Evolutionary conservation across 2,329 filamentous ascomycete species (phyloP).

Genomic region (Diaporthe sp.): DNA sequence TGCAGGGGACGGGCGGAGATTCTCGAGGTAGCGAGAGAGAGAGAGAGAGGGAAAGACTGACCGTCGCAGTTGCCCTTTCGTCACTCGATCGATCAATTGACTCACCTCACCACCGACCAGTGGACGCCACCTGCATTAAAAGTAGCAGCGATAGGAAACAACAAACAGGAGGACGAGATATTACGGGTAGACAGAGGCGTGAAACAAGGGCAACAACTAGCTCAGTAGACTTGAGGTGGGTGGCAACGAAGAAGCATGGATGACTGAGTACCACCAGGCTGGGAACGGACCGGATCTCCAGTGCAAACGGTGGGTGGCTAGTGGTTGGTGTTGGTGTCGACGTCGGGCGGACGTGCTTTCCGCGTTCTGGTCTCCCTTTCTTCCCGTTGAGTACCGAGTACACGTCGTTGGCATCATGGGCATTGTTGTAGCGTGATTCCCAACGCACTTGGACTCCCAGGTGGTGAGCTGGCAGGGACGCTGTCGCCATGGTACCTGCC

Average conservation of each 20-base stretch:
- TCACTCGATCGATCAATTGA: background rate
- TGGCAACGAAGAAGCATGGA: background rate
- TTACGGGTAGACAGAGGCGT: background rate
- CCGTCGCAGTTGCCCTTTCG: background rate
- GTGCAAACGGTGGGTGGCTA: background rate
- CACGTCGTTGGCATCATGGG: too few species aligned
- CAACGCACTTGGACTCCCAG: background rate
- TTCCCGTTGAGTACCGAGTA: background rate
- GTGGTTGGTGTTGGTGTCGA: background rate
- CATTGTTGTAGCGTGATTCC: background rate
- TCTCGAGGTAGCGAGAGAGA: background rate
- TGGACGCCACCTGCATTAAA: background rate
- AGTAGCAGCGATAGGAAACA: background rate
- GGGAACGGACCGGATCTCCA: background rate
- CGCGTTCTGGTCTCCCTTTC: background rate
- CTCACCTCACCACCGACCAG: background rate
- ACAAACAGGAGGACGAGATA: too few species aligned
- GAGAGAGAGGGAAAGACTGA: background rate
- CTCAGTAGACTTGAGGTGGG: background rate
- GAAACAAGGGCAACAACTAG: background rate
- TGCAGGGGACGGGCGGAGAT: constrained; percentile 15
- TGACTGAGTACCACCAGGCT: background rate
- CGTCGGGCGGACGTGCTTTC: background rate
- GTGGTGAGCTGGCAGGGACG: background rate
- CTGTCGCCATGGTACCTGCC: background rate